Evolutionary conservation across 2,329 filamentous ascomycete species (phyloP).

Genomic region (Cercospora berteroae): DNA sequence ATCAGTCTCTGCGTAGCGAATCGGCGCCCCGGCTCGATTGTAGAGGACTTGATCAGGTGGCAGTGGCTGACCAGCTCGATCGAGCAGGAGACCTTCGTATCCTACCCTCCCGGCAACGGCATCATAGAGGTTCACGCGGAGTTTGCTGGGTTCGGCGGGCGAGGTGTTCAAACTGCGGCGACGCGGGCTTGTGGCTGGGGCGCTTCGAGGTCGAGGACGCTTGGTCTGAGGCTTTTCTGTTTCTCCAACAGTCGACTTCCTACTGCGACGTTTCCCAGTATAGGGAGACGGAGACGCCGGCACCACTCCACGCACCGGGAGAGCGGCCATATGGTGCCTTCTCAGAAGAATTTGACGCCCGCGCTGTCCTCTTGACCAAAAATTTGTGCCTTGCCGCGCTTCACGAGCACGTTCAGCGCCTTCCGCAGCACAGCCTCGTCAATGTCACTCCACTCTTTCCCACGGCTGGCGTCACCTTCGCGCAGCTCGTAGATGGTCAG

Average conservation of each 20-base stretch:
- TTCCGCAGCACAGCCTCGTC: slow-evolving; percentile 77
- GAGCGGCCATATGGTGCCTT: not conserved
- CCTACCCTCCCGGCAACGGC: slow-evolving; percentile 62
- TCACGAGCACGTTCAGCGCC: slow-evolving; percentile 77
- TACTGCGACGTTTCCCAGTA: slow-evolving; percentile 9
- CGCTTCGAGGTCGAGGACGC: slow-evolving; percentile 1
- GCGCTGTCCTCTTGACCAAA: slow-evolving; percentile 86
- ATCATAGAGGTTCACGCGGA: slow-evolving; percentile 61
- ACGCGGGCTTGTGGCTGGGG: not conserved
- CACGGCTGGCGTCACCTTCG: slow-evolving; percentile 76
- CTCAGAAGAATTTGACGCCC: slow-evolving; percentile 92
- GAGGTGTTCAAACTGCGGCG: not conserved
- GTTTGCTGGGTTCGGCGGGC: slow-evolving; percentile 4
- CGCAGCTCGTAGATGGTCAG: slow-evolving; percentile 89
- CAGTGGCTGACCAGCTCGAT: slow-evolving; percentile 43
- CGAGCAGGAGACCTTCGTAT: slow-evolving; percentile 44
- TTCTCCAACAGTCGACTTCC: slow-evolving; percentile 10
- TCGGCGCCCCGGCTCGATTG: slow-evolving; percentile 61
- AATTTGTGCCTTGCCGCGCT: slow-evolving; percentile 86
- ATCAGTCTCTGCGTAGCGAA: slow-evolving; percentile 68
- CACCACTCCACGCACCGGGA: slow-evolving; percentile 3
- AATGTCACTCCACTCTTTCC: slow-evolving; percentile 51
- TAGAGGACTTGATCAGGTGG: slow-evolving; percentile 72
- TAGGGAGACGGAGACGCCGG: not conserved
- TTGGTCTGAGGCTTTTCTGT: slow-evolving; percentile 9